Evolutionary conservation across 2,329 filamentous ascomycete genomes (phyloP), one percentile per base, ranked within the genome.

Genomic region (Aspergillus terreus): DNA sequence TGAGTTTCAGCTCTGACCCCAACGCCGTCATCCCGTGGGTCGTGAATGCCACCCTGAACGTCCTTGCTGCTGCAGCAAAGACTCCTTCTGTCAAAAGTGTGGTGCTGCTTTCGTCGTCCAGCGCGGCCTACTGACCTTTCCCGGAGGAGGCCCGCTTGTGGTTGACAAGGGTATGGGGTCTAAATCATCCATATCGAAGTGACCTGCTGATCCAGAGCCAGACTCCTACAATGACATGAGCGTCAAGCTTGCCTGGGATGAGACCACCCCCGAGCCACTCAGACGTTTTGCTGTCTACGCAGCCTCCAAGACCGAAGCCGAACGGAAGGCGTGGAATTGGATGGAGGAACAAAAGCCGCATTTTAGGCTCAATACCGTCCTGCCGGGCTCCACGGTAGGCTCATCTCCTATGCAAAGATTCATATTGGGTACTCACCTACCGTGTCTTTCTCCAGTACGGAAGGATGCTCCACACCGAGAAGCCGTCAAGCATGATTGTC

Each of bases 271-370:
- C 6, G 17, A 23, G 7, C 27, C 51, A 21, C 35, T 42, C 10
- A 50, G 27, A 15, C 10, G 25, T 4, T 11, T 52, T 7, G 44
- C 30, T 11, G 44, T 59, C 10, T 61, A 63, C 27, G 63, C 67
- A 0, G 78, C 76, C 1, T 72, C 71, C 44, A 82, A 82, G 56
- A 72, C 68, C 0, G 68, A 75, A 53, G 71, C 66, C 0, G 79
- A 81, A 59, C 71, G 71, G 33, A 71, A 70, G 4, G 62, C 76
- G 12, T 79, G 76, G 75, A 71, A 72, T 36, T 81, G 73, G 60
- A 59, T 78, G 23, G 60, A 71, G 36, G 69, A 77, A 41, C 67
- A 74, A 9, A 71, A 74, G 17, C 73, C 76, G 0, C 38, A 48
- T 0, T 80, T 81, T 55, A 66, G 68, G 5, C 67, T 77, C 30